A percentile compares a stretch with the other conserved stretches of the same genome.
These are phyloP conservation scores for Mortierella sp. DNA, from an alignment of 371 early-diverging fungal species.

Conservation along the genomic window DNA sequence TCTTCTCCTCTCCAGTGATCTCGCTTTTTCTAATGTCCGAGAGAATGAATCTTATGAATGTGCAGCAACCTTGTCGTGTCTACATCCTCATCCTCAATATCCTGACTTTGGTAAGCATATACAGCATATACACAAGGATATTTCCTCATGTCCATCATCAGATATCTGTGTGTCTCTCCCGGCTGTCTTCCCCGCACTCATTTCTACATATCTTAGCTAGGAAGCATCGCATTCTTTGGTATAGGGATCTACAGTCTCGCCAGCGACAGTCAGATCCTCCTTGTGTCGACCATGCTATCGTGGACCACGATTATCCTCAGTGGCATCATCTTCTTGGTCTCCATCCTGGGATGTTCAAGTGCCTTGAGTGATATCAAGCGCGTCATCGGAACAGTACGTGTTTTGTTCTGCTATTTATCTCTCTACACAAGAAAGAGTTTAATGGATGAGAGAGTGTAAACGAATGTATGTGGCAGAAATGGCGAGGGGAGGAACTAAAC, in stretches of 20 bases:
- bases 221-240: conserved; percentile 22
- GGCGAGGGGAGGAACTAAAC: neutral
- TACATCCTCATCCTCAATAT: conserved; percentile 27
- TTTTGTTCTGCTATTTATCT: neutral
- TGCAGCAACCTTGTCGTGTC: conserved; percentile 21
- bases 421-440: neutral
- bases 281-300: conserved; percentile 12
- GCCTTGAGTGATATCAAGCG: conserved; percentile 7
- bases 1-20: neutral
- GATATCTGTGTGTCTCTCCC: too few relatives aligned
- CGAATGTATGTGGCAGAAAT: neutral
- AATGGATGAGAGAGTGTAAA: too few relatives aligned
- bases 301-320: conserved; percentile 25
- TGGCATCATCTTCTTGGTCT: conserved; percentile 12
- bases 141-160: neutral
- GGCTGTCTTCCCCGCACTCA: too few relatives aligned
- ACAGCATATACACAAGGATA: neutral
- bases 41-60: conserved; percentile 13
- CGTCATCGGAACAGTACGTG: conserved; percentile 18
- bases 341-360: conserved; percentile 14
- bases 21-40: neutral
- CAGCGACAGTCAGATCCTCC: neutral
- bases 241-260: conserved; percentile 19
- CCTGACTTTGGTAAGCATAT: conserved; percentile 18
- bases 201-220: conserved; percentile 7